Evolutionary conservation across 345 rosid species (phyloP).

Genomic region (Aquilaria sinensis): DNA sequence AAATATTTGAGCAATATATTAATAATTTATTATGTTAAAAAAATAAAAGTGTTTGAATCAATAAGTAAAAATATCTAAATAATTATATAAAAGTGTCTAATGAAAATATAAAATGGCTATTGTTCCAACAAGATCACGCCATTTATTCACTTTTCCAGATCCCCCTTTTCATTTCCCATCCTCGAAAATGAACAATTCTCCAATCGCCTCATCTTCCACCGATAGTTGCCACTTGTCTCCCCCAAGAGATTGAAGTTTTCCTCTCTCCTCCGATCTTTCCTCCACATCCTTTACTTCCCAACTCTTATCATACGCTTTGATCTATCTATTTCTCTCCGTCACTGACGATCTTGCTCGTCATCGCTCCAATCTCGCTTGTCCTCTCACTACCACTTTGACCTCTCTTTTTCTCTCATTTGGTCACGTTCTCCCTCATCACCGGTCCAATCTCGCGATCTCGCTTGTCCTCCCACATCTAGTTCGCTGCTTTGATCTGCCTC

Average conservation of each 20-base stretch:
- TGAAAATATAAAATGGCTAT: constrained; percentile 5
- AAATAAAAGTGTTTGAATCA: too few species aligned
- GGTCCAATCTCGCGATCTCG: too few species aligned
- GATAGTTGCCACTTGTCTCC: constrained; percentile 13
- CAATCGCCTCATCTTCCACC: constrained; percentile 26
- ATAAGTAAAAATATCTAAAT: too few species aligned
- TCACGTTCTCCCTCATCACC: too few species aligned
- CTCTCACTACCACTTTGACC: too few species aligned
- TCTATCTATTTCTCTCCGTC: constrained; percentile 36
- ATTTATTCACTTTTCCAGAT: constrained; percentile 29
- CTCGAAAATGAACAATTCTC: constrained; percentile 34
- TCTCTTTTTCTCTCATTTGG: too few species aligned
- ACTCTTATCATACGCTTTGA: constrained; percentile 5
- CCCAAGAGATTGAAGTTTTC: background rate
- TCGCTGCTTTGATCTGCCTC: too few species aligned
- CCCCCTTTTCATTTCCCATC: constrained; percentile 23
- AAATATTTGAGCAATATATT: too few species aligned
- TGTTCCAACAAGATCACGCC: constrained; percentile 22
- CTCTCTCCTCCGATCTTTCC: constrained; percentile 55
- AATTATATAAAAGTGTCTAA: too few species aligned
- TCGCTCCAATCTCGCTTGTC: too few species aligned
- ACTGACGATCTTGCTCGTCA: background rate
- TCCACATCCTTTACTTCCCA: constrained; percentile 43
- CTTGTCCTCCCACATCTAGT: too few species aligned
- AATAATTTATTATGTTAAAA: too few species aligned